Base-by-base conservation (phyloP, 345 rosid genomes). In the Orychophragmus violaceus region DNA sequence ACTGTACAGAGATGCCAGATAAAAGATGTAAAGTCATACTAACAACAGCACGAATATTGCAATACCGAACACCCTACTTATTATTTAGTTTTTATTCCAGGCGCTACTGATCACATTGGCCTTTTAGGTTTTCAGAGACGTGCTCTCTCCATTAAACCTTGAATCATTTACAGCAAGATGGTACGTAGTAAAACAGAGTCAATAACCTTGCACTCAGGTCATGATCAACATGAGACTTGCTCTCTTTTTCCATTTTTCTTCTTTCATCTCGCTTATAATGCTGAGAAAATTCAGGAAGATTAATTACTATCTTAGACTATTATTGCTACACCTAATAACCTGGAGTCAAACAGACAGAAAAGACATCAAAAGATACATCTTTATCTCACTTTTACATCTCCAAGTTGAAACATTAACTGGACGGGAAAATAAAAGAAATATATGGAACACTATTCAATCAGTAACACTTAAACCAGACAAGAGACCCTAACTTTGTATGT, bases 191-290 rank as follows among this genome's bases (percentile, higher is more conserved):
- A 42, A 23, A 30, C 62, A 45, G 55, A 36, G 44, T 59, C 11
- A 5, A 60, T 51, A 74, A 70, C 64, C 73, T 77, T 77, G 70
- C 19, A 56, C n/a, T n/a, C n/a, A n/a, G n/a, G n/a, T n/a, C n/a
- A n/a, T n/a, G n/a, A n/a, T n/a, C n/a, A n/a, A n/a, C n/a, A n/a
- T n/a, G n/a, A n/a, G n/a, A n/a, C n/a, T n/a, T n/a, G n/a, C n/a
- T n/a, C n/a, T n/a, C n/a, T n/a, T n/a, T n/a, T n/a, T n/a, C n/a
- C n/a, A n/a, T n/a, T n/a, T n/a, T n/a, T n/a, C n/a, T n/a, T n/a
- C n/a, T n/a, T n/a, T n/a, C n/a, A n/a, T n/a, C n/a, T n/a, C n/a
- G n/a, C n/a, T n/a, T n/a, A n/a, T n/a, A n/a, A n/a, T n/a, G n/a
- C n/a, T n/a, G n/a, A n/a, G n/a, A n/a, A n/a, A n/a, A n/a, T n/a